These are phyloP conservation scores for Acacia acuminata DNA, from an alignment of 306 rosid genomes.

Conservation along the genomic window DNA sequence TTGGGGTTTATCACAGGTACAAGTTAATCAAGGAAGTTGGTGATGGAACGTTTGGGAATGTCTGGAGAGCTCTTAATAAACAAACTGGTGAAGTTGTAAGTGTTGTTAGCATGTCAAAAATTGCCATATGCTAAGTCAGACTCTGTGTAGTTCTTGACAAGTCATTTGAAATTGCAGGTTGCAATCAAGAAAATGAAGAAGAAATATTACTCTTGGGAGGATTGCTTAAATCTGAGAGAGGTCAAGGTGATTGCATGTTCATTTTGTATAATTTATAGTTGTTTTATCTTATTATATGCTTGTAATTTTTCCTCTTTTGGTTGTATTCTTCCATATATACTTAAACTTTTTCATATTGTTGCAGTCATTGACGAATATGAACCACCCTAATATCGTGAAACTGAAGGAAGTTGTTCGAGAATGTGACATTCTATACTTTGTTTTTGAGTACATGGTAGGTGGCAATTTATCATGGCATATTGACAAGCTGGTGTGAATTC, in stretches of 20 bases:
- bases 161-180: slow-evolving; percentile 54
- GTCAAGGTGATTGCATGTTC: slow-evolving; percentile 68
- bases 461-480: not conserved
- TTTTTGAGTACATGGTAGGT: slow-evolving; percentile 95
- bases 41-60: slow-evolving; percentile 96
- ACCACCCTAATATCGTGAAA: slow-evolving; percentile 91
- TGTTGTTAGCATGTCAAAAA: slow-evolving; percentile 23
- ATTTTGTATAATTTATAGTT: not conserved
- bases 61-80: slow-evolving; percentile 93
- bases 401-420: slow-evolving; percentile 97
- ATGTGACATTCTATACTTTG: slow-evolving; percentile 81
- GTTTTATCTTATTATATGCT: not conserved
- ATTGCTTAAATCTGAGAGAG: slow-evolving; percentile 92
- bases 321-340: slow-evolving; percentile 9
- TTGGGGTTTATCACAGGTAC: slow-evolving; percentile 50
- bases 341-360: not conserved
- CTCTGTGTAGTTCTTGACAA: slow-evolving; percentile 15
- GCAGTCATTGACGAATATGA: slow-evolving; percentile 88
- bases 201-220: slow-evolving; percentile 95
- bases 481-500: not conserved
- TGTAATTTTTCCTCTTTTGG: not conserved
- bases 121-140: not conserved
- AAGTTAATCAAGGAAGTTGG: slow-evolving; percentile 97
- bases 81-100: slow-evolving; percentile 97
- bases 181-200: slow-evolving; percentile 98